These are phyloP conservation scores for Diatrype stigma DNA, from an alignment of 2,329 filamentous ascomycete species.

Conservation along the genomic window DNA sequence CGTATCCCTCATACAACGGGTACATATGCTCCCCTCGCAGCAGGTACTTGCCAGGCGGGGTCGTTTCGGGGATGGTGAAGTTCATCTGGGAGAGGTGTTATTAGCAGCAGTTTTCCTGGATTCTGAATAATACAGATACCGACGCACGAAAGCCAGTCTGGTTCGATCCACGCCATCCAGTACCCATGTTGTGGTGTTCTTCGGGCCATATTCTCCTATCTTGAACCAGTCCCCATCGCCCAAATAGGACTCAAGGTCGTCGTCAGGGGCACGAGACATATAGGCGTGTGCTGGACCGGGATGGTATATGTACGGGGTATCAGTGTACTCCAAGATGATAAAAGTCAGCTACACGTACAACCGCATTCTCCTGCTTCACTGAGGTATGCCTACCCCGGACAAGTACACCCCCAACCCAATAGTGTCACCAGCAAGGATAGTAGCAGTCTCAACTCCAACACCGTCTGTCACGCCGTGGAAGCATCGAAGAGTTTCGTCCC, in stretches of 20 bases:
- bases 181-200: background rate
- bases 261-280: constrained; percentile 1
- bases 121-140: background rate
- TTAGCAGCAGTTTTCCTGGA: background rate
- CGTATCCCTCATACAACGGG: background rate
- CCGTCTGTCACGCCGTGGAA: background rate
- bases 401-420: background rate
- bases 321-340: background rate
- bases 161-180: background rate
- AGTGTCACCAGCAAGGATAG: background rate
- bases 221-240: constrained; percentile 7
- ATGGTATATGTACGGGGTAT: background rate
- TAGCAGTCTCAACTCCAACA: background rate
- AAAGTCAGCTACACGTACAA: background rate
- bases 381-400: background rate
- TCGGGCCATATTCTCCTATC: background rate
- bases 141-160: background rate
- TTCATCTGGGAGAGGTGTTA: constrained; percentile 2
- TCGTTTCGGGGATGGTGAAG: constrained; percentile 6
- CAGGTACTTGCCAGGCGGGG: constrained; percentile 7
- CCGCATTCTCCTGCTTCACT: background rate
- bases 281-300: constrained; percentile 2
- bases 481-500: background rate
- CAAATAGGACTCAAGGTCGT: background rate
- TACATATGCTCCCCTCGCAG: constrained; percentile 2